These are phyloP conservation scores for Fusarium xyrophilum DNA, from an alignment of 2,329 filamentous ascomycete genomes.

Conservation along the genomic window DNA sequence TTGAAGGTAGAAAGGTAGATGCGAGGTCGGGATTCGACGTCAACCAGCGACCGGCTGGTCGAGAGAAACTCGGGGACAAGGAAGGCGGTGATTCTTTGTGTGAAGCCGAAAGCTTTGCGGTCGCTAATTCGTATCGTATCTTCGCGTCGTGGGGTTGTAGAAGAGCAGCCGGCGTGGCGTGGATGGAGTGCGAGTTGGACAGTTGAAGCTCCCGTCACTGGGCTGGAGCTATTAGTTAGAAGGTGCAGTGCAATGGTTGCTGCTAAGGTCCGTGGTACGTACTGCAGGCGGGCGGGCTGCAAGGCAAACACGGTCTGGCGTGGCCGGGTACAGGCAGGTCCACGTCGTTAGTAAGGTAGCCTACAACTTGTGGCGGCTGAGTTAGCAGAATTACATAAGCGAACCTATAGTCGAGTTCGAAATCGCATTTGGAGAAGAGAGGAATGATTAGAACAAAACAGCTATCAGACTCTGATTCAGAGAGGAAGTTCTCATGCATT, in stretches of 20 bases:
- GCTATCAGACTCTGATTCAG: not conserved
- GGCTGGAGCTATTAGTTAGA: constrained; percentile 25
- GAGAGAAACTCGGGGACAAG: constrained; percentile 11
- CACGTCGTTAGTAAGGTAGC: constrained; percentile 30
- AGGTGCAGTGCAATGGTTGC: constrained; percentile 29
- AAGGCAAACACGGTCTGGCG: constrained; percentile 56
- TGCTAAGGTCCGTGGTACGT: constrained; percentile 32
- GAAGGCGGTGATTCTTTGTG: not conserved
- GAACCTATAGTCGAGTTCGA: too few relatives aligned
- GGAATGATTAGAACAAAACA: not conserved
- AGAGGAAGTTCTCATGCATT: not conserved
- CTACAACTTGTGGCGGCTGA: constrained; percentile 24
- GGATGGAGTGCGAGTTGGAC: constrained; percentile 32
- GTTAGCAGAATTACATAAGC: constrained; percentile 3
- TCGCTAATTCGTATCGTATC: constrained; percentile 15
- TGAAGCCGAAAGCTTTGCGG: not conserved
- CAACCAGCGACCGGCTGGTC: constrained; percentile 32
- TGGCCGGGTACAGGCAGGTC: constrained; percentile 41
- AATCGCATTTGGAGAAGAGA: not conserved
- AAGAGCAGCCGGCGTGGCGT: constrained; percentile 24
- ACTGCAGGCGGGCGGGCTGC: constrained; percentile 36
- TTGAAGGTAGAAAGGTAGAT: constrained; percentile 29
- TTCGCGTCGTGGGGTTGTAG: constrained; percentile 8
- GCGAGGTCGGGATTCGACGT: constrained; percentile 34
- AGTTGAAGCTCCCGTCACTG: constrained; percentile 35